These are phyloP conservation scores for Pythium grandisporangium DNA, from an alignment of 352 stramenopile genomes.

Conservation along the genomic window DNA sequence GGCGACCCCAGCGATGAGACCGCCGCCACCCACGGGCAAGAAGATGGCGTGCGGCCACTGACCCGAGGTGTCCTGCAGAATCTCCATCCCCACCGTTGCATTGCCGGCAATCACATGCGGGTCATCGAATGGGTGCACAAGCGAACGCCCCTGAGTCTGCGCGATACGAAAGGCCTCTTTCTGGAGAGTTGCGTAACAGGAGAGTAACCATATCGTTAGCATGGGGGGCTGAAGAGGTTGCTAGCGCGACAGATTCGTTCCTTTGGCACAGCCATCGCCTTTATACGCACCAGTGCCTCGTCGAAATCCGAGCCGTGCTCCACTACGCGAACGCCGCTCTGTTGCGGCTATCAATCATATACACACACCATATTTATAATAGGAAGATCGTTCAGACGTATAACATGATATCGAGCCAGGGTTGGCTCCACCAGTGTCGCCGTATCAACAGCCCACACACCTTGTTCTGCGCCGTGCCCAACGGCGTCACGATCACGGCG, in stretches of 20 bases:
- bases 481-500: constrained; percentile 95
- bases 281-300: constrained; percentile 87
- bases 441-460: constrained; percentile 37
- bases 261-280: too few species aligned
- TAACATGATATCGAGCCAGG: too few species aligned
- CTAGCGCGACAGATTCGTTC: too few species aligned
- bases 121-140: constrained; percentile 98
- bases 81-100: constrained; percentile 95
- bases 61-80: constrained; percentile 83
- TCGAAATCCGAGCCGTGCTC: constrained; percentile 97
- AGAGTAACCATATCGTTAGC: background rate
- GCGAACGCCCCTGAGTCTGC: constrained; percentile 85
- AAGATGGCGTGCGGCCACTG: constrained; percentile 94
- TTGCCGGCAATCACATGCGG: constrained; percentile 96
- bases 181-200: constrained; percentile 9
- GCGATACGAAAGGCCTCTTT: constrained; percentile 90
- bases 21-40: constrained; percentile 94
- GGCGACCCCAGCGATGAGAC: constrained; percentile 93
- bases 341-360: too few species aligned
- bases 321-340: constrained; percentile 87
- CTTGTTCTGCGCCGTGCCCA: constrained; percentile 93
- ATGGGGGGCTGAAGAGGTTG: too few species aligned
- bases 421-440: too few species aligned
- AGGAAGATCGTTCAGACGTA: too few species aligned
- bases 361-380: too few species aligned